Percentiles rank a stretch among this genome's conserved stretches.
Evolutionary conservation across 2,329 filamentous ascomycete species (phyloP).

Genomic region (Clonostachys chloroleuca): DNA sequence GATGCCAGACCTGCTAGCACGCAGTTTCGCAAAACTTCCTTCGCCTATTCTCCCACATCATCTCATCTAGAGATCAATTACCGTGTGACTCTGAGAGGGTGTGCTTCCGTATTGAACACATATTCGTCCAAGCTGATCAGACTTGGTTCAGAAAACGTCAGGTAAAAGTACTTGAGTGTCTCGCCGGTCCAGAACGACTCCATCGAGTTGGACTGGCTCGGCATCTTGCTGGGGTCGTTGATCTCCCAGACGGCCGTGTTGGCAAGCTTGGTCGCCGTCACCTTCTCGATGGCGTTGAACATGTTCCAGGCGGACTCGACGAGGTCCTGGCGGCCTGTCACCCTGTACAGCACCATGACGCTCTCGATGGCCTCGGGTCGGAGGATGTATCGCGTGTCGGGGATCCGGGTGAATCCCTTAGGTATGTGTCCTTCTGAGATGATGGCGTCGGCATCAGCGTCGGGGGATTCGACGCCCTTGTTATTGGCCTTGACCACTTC

Average conservation of each 20-base stretch:
- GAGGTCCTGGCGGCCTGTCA: constrained; percentile 40
- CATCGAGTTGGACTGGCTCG: constrained; percentile 2
- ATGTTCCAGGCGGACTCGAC: constrained; percentile 49
- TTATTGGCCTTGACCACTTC: neutral
- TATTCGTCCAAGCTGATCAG: constrained; percentile 54
- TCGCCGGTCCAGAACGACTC: constrained; percentile 4
- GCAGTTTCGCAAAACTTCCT: too few species aligned
- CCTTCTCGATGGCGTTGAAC: constrained; percentile 39
- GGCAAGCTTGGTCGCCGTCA: constrained; percentile 39
- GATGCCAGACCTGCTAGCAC: too few species aligned
- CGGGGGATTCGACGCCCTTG: neutral
- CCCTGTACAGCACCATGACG: constrained; percentile 43
- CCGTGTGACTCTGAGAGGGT: constrained; percentile 13
- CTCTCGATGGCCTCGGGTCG: constrained; percentile 51
- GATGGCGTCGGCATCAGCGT: neutral
- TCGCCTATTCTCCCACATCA: too few species aligned
- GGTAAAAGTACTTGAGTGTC: constrained; percentile 4
- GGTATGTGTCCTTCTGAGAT: constrained; percentile 25
- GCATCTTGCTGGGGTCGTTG: neutral
- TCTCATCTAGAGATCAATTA: too few species aligned
- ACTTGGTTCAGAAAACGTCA: constrained; percentile 52
- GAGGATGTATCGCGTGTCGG: constrained; percentile 51
- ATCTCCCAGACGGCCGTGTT: constrained; percentile 40
- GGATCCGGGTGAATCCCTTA: constrained; percentile 40
- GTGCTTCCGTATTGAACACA: constrained; percentile 37